Conservation (phyloP, 306 rosid genomes). For the Vicia villosa region DNA sequence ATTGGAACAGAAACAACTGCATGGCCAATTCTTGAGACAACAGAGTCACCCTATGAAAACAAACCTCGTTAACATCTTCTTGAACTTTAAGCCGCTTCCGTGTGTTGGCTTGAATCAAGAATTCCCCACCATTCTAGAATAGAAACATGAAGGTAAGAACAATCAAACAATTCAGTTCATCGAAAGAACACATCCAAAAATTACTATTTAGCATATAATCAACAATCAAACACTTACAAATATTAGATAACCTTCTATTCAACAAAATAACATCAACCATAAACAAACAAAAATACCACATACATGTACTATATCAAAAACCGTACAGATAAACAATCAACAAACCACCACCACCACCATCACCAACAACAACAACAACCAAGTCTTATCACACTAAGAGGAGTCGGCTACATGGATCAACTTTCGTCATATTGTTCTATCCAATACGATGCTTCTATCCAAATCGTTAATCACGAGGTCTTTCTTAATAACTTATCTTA, state of each 20-base stretch:
- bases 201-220: slow-evolving; percentile 11
- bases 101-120: slow-evolving; percentile 91
- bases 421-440: too few relatives aligned
- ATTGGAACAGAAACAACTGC: slow-evolving; percentile 26
- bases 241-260: neutral
- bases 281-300: neutral
- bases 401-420: too few relatives aligned
- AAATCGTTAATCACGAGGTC: too few relatives aligned
- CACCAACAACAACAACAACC: too few relatives aligned
- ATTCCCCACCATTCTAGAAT: slow-evolving; percentile 61
- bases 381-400: too few relatives aligned
- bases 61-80: slow-evolving; percentile 71
- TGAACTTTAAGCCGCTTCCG: slow-evolving; percentile 74
- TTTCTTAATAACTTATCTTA: too few relatives aligned
- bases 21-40: slow-evolving; percentile 17
- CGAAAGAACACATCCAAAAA: slow-evolving; percentile 8
- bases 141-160: slow-evolving; percentile 12
- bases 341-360: neutral
- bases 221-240: neutral
- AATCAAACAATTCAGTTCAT: slow-evolving; percentile 17
- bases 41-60: slow-evolving; percentile 36
- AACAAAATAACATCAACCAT: slow-evolving; percentile 16
- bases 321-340: slow-evolving; percentile 14
- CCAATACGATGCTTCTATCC: too few relatives aligned
- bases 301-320: slow-evolving; percentile 11